phyloP scores from a whole-genome alignment of 441 rosid species.

The Mallotus repandus region DNA sequence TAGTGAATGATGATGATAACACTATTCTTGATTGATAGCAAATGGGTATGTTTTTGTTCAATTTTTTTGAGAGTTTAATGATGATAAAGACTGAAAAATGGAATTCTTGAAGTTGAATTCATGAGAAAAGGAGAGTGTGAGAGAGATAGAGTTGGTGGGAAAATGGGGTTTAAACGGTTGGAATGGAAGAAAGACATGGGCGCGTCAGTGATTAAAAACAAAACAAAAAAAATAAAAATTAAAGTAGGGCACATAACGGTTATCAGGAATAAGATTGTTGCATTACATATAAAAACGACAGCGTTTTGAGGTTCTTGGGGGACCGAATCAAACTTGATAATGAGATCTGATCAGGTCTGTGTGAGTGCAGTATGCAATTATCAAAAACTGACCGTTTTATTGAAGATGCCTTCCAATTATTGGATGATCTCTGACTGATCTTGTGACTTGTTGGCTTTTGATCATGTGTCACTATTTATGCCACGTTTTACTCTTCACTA shows the following conservation, averaged over 20 bases:
- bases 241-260: slow-evolving; percentile 31
- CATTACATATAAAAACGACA: neutral
- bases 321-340: slow-evolving; percentile 10
- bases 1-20: neutral
- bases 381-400: slow-evolving; percentile 36
- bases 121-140: neutral
- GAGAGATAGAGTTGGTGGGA: slow-evolving; percentile 37
- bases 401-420: slow-evolving; percentile 16
- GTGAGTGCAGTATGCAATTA: neutral
- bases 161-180: slow-evolving; percentile 55
- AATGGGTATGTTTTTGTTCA: slow-evolving; percentile 9
- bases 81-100: neutral
- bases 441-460: neutral
- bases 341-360: neutral
- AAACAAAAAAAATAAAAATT: neutral
- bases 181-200: slow-evolving; percentile 36
- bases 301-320: slow-evolving; percentile 11
- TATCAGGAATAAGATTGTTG: neutral
- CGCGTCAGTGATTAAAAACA: slow-evolving; percentile 15
- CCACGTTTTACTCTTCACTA: neutral
- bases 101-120: slow-evolving; percentile 18
- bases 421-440: neutral
- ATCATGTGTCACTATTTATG: neutral
- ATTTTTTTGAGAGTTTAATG: neutral
- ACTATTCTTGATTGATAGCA: neutral